Evolutionary conservation across 345 rosid genomes (phyloP), one percentile per base, ranked within the genome.

Genomic region (Populus davidiana): DNA sequence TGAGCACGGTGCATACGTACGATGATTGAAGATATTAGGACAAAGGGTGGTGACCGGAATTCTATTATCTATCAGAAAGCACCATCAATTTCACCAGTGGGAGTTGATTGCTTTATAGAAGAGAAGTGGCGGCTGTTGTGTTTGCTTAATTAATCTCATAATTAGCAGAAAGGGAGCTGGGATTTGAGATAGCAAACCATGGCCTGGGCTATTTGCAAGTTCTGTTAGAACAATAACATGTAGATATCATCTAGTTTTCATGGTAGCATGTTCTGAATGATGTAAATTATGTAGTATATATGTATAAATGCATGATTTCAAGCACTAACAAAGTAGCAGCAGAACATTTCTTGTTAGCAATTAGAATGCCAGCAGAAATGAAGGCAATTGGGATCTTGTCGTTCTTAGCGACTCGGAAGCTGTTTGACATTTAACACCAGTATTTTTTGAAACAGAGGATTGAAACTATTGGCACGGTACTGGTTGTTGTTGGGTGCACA

Each of bases 1-100:
- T 83, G 83, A 83, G 80, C 41, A 69, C 76, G 67, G 83, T 87
- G 49, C 79, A 74, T 63, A 39, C 69, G 74, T 63, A 39, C 69
- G 29, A 83, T 83, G 84, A 82, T 85, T 68, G 87, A 83, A 68
- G 87, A 82, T 71, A 83, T 85, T 16, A 81, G 81, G 78, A 75
- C 56, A 2, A 83, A 70, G 50, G 81, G 78, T 35, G 78, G 67
- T 71, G 71, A 65, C 1, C 21, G 73, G 18, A 75, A 43, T 74
- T 76, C 80, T 18, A 73, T 82, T 39, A 62, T 80, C 69, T 21
- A 23, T 84, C 87, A 43, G 82, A 82, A 73, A 73, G 38, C 52
- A 43, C 56, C 43, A 70, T 36, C 39, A 18, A 50, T n/a, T 63
- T 62, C n/a, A 35, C 20, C 17, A 38, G 25, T 29, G 29, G 56